phyloP scores from a whole-genome alignment of 1,284 basidiomycete species.

The Leccinum pachyderme region DNA sequence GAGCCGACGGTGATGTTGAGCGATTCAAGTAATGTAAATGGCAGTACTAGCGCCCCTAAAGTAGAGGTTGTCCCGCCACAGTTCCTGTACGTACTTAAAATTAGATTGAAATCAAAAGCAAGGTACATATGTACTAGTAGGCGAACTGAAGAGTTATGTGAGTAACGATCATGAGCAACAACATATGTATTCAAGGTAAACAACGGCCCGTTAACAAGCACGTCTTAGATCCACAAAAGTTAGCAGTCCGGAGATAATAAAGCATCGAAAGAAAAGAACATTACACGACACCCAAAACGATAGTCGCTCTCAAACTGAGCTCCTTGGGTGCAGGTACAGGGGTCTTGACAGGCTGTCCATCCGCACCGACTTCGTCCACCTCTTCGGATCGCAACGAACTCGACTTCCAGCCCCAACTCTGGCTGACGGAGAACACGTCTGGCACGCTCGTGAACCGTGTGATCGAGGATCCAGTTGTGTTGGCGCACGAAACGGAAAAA shows the following conservation, averaged over 20 bases:
- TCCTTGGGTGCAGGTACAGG: slow-evolving; percentile 39
- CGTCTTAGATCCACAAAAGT: background rate
- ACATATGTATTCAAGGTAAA: slow-evolving; percentile 1
- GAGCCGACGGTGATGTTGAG: background rate
- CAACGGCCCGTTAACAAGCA: background rate
- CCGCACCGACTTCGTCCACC: slow-evolving; percentile 50
- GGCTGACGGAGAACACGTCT: slow-evolving; percentile 78
- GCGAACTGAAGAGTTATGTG: background rate
- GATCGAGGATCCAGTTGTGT: slow-evolving; percentile 76
- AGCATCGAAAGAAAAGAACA: background rate
- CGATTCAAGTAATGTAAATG: background rate
- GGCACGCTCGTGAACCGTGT: slow-evolving; percentile 85
- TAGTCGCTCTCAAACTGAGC: slow-evolving; percentile 69
- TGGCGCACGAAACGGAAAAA: slow-evolving; percentile 83
- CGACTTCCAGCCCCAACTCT: slow-evolving; percentile 83
- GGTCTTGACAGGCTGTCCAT: slow-evolving; percentile 35
- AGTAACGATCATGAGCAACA: background rate
- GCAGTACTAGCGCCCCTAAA: background rate
- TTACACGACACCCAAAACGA: slow-evolving; percentile 71
- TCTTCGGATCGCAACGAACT: slow-evolving; percentile 58
- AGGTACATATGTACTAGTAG: background rate
- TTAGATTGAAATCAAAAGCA: background rate
- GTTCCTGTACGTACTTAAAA: background rate
- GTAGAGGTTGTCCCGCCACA: background rate
- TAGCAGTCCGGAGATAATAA: background rate